Base-by-base conservation (phyloP, 208 protist genomes). In the Acanthamoeba divionensis region DNA sequence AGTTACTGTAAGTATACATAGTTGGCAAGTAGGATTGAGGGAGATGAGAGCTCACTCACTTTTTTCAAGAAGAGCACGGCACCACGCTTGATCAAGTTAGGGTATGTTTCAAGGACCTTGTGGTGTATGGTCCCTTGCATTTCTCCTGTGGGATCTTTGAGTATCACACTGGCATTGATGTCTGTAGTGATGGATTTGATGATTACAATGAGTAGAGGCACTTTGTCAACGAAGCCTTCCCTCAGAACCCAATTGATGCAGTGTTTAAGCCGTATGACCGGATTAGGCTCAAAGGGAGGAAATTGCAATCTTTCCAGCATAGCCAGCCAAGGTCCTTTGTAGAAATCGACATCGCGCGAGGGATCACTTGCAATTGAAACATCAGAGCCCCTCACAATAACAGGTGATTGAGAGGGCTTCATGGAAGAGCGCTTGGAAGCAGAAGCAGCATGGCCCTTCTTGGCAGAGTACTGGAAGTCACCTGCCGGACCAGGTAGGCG, bases 91-190 rank as follows among this genome's bases (percentile, higher is more conserved):
- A 87, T 87, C 18, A 69, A 38, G 79, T 69, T 87, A 10, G 55
- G 79, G 33, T 87, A 45, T 2, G 8, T 69, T 38, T 63, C 79
- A 9, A 87, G 21, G 4, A 21, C 79, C 0, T 33, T 60, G 55
- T 48, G 1, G 41, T 87, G 79, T 24, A 87, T 69, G 8, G 79
- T 87, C 8, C 79, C 79, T 38, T 87, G 79, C 50, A 87, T 87
- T n/a, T 87, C 79, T 1, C 79, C 79, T 10, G 79, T 87, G 7
- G 79, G 79, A 24, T 87, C 79, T 41, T 87, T 87, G n/a, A 87
- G 1, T 29, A 60, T 69, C 0, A 69, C 79, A 44, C 79, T 87
- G 31, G 79, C 79, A 9, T 66, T 69, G 79, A 13, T 87, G 33
- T 87, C 79, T 1, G 79, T 87, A 7, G 57, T 60, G 38, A 87